These are phyloP conservation scores for Hericium rajendrae DNA, from an alignment of 768 basidiomycete species.

Conservation along the genomic window DNA sequence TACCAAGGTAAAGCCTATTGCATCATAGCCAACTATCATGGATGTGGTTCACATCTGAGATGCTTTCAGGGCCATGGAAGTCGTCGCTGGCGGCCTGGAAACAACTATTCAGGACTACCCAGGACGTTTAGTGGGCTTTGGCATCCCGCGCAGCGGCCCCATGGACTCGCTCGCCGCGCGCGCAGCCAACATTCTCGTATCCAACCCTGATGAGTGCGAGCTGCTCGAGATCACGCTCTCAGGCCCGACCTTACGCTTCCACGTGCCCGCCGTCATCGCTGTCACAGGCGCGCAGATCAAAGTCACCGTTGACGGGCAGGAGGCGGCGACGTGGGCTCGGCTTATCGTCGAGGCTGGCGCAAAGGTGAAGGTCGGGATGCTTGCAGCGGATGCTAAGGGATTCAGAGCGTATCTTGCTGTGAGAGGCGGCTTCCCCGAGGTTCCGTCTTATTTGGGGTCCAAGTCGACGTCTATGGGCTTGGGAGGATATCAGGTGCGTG, in stretches of 20 bases:
- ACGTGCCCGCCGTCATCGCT: constrained; percentile 37
- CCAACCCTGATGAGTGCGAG: constrained; percentile 41
- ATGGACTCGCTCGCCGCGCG: constrained; percentile 52
- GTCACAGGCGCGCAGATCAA: constrained; percentile 26
- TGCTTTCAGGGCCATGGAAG: constrained; percentile 35
- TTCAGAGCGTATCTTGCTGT: constrained; percentile 48
- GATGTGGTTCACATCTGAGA: not conserved
- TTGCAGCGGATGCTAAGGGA: constrained; percentile 12
- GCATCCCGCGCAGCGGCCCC: constrained; percentile 54
- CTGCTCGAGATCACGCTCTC: constrained; percentile 41
- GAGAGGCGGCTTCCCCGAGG: constrained; percentile 48
- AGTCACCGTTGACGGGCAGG: constrained; percentile 32
- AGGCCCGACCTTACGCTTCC: constrained; percentile 36
- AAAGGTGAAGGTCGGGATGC: constrained; percentile 24
- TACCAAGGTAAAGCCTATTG: constrained; percentile 27
- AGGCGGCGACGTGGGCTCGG: constrained; percentile 38
- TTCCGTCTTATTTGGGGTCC: constrained; percentile 48
- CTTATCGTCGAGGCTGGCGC: constrained; percentile 38
- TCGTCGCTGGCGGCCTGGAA: constrained; percentile 46
- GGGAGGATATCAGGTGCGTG: constrained; percentile 46
- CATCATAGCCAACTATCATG: constrained; percentile 1
- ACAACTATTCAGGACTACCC: constrained; percentile 51
- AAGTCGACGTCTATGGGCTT: constrained; percentile 58
- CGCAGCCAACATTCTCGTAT: constrained; percentile 48
- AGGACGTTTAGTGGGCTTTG: constrained; percentile 41